A percentile compares a stretch with the other conserved stretches of the same genome.
phyloP scores from a whole-genome alignment of 148 eudicot species.

The Silene conica region DNA sequence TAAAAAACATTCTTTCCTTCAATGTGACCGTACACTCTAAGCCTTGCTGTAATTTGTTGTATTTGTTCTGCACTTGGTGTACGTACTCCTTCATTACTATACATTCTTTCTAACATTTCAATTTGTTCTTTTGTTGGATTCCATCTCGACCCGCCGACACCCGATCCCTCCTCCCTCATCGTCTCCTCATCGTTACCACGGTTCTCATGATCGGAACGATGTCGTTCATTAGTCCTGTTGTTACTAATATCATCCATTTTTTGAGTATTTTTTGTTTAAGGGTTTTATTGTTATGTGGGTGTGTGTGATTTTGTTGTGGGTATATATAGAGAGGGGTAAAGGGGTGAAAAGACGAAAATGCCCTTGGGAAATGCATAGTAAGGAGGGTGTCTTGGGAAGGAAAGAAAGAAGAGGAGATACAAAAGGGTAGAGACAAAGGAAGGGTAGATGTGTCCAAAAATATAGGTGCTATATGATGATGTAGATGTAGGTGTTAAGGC shows the following conservation, averaged over 20 bases:
- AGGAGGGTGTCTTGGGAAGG: conserved; percentile 40
- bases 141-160: conserved; percentile 57
- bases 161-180: conserved; percentile 18
- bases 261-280: background rate
- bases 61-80: conserved; percentile 84
- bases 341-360: conserved; percentile 32
- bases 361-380: conserved; percentile 18
- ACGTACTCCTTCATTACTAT: conserved; percentile 53
- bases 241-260: background rate
- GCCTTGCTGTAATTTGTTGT: conserved; percentile 57
- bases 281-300: background rate
- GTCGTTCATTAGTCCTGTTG: background rate
- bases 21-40: conserved; percentile 59
- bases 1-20: conserved; percentile 96
- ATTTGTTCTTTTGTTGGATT: conserved; percentile 88
- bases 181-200: background rate
- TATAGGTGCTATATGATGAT: conserved; percentile 23
- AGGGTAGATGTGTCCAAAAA: conserved; percentile 25
- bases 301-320: background rate
- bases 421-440: conserved; percentile 3
- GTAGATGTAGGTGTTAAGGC: conserved; percentile 21
- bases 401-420: conserved; percentile 12
- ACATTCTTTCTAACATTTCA: conserved; percentile 56
- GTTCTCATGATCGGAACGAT: background rate
- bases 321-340: background rate